A percentile compares a stretch with the other conserved stretches of the same genome.
phyloP scores from a whole-genome alignment of 768 basidiomycete species.

The Termitomyces sp. region DNA sequence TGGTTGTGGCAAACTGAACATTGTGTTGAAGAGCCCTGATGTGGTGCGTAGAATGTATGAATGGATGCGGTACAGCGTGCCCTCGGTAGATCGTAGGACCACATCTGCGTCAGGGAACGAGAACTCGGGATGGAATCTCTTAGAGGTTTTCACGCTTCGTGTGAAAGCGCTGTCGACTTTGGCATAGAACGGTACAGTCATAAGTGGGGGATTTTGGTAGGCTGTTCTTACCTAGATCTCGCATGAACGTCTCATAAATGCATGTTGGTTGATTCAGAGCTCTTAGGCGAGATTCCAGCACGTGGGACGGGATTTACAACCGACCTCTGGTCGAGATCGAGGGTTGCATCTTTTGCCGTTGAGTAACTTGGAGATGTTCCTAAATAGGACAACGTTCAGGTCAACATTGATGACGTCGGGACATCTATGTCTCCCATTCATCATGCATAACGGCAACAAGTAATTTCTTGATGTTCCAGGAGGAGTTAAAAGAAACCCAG shows the following conservation, averaged over 20 bases:
- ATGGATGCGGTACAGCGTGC: constrained; percentile 50
- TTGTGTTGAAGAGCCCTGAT: constrained; percentile 55
- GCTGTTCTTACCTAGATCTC: constrained; percentile 4
- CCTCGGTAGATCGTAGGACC: constrained; percentile 35
- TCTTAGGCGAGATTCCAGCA: constrained; percentile 16
- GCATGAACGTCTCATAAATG: constrained; percentile 14
- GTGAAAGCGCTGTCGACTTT: constrained; percentile 7
- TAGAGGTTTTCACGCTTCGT: background rate
- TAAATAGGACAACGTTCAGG: background rate
- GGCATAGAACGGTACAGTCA: constrained; percentile 14
- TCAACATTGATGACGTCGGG: background rate
- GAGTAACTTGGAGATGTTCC: constrained; percentile 10
- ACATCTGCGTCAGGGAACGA: constrained; percentile 28
- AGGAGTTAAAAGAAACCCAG: background rate
- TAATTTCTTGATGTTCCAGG: background rate
- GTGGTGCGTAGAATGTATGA: constrained; percentile 51
- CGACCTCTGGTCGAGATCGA: constrained; percentile 10
- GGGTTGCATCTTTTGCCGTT: constrained; percentile 9
- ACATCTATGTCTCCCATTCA: background rate
- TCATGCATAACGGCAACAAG: background rate
- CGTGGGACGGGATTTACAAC: constrained; percentile 16
- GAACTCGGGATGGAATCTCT: constrained; percentile 26
- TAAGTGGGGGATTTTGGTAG: constrained; percentile 7
- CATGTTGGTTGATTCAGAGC: constrained; percentile 13
- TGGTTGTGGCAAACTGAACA: constrained; percentile 55